Evolutionary conservation across 352 stramenopile species (phyloP).

Genomic region (Phytophthora gonapodyides): DNA sequence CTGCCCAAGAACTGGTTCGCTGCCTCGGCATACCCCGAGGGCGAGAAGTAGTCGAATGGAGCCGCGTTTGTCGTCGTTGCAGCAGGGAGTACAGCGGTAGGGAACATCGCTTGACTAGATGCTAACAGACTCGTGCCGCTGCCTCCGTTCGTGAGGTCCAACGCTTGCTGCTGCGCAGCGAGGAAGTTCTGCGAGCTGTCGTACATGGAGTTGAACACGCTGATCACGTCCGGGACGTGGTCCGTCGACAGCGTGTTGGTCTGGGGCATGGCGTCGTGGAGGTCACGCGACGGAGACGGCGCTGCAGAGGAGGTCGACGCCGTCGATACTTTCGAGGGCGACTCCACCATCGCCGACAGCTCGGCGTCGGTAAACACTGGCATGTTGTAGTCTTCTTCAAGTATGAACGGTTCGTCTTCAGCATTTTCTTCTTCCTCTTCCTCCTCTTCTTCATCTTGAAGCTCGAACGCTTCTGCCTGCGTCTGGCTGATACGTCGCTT

Average conservation of each 20-base stretch:
- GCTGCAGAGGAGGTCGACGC: slow-evolving; percentile 35
- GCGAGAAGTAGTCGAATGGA: slow-evolving; percentile 66
- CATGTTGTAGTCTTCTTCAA: slow-evolving; percentile 41
- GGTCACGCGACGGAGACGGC: slow-evolving; percentile 8
- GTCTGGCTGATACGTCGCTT: slow-evolving; percentile 44
- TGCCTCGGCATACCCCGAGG: slow-evolving; percentile 44
- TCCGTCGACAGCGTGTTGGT: slow-evolving; percentile 11
- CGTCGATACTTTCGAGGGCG: slow-evolving; percentile 33
- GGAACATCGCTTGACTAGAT: slow-evolving; percentile 35
- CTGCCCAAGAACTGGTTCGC: slow-evolving; percentile 41
- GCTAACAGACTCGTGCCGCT: slow-evolving; percentile 38
- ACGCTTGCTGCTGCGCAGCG: slow-evolving; percentile 15
- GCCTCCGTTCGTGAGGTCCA: slow-evolving; percentile 25
- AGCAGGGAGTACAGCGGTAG: slow-evolving; percentile 9
- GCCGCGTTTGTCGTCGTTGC: slow-evolving; percentile 5
- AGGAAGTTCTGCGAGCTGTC: slow-evolving; percentile 34
- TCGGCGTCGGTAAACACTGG: slow-evolving; percentile 52
- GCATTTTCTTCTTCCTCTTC: slow-evolving; percentile 13
- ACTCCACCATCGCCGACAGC: slow-evolving; percentile 42
- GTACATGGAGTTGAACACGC: slow-evolving; percentile 75
- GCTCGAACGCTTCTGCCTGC: slow-evolving; percentile 7
- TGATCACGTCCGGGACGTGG: slow-evolving; percentile 59
- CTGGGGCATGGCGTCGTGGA: slow-evolving; percentile 21
- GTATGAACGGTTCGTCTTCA: slow-evolving; percentile 35
- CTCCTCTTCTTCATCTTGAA: slow-evolving; percentile 24